These are phyloP conservation scores for Lasiodiplodia hormozganensis DNA, from an alignment of 2,329 filamentous ascomycete genomes.

Conservation along the genomic window DNA sequence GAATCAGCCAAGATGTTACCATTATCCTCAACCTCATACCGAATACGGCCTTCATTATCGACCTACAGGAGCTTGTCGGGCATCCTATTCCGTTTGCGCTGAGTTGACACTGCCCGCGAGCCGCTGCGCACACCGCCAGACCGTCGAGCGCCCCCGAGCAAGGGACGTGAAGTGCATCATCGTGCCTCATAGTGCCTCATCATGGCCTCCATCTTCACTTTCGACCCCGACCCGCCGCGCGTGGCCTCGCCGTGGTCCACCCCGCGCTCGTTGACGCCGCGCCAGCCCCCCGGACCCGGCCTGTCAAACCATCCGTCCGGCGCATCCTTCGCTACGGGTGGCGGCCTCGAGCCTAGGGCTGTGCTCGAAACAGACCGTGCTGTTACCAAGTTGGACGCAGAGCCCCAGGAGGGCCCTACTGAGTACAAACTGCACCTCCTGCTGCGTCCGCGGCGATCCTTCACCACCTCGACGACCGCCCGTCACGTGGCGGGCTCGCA, in stretches of 20 bases:
- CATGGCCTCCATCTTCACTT: constrained; percentile 97
- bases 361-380: constrained; percentile 38
- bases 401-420: constrained; percentile 91
- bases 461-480: constrained; percentile 73
- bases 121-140: neutral
- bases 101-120: neutral
- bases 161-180: neutral
- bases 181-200: neutral
- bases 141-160: neutral
- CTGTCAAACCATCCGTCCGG: constrained; percentile 3
- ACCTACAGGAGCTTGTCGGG: neutral
- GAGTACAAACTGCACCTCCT: constrained; percentile 97
- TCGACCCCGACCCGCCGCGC: constrained; percentile 83
- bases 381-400: constrained; percentile 80
- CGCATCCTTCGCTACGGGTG: constrained; percentile 18
- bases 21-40: constrained; percentile 55
- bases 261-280: constrained; percentile 50
- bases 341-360: constrained; percentile 25
- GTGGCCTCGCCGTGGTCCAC: constrained; percentile 90
- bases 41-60: constrained; percentile 41
- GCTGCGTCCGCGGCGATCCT: constrained; percentile 77
- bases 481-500: constrained; percentile 59
- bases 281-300: constrained; percentile 1
- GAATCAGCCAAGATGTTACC: constrained; percentile 57
- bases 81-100: neutral